Base-by-base conservation (phyloP, 495 filamentous ascomycete genomes). In the Xylaria cubensis region DNA sequence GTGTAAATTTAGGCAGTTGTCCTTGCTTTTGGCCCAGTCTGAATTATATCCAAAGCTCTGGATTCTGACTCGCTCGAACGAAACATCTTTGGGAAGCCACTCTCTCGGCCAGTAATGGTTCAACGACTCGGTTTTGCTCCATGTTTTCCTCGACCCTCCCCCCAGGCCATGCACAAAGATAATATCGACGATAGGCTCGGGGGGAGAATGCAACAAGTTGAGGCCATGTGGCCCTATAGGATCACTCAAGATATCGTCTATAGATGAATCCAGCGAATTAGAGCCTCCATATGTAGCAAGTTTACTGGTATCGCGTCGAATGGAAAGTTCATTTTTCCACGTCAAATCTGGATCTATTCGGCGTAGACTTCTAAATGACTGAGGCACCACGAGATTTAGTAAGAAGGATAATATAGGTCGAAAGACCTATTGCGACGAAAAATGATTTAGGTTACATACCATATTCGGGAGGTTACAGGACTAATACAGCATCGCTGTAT, bases 1-100 rank as follows among this genome's bases (percentile, higher is more conserved):
- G 50, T 82, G 79, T 17, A 86, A 77, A 17, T 80, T 81, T 0
- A 87, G 72, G 48, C 76, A 72, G 72, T 78, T 84, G 26, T 78
- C 15, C 24, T 75, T 53, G 67, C 77, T 24, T 50, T 76, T 72
- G 6, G 51, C 50, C 73, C 74, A 82, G 39, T 82, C 73, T 1
- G 74, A 73, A 4, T 75, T 75, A 39, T 81, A 80, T 19, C 79
- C 79, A 42, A 75, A 80, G 1, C 73, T 51, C 51, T 78, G 77
- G 17, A 81, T 75, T 0, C 79, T 72, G 17, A 77, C 72, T n/a
- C 70, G 66, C 12, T 19, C 17, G 56, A 81, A 78, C 29, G 75
- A 76, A 0, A 65, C 21, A 39, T 81, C 78, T 13, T 59, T 64
- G 1, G 79, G 62, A 17, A 82, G 76, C 76, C 79, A 82, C 36